phyloP scores from a whole-genome alignment of 768 basidiomycete species.

The Podaxis pistillaris region DNA sequence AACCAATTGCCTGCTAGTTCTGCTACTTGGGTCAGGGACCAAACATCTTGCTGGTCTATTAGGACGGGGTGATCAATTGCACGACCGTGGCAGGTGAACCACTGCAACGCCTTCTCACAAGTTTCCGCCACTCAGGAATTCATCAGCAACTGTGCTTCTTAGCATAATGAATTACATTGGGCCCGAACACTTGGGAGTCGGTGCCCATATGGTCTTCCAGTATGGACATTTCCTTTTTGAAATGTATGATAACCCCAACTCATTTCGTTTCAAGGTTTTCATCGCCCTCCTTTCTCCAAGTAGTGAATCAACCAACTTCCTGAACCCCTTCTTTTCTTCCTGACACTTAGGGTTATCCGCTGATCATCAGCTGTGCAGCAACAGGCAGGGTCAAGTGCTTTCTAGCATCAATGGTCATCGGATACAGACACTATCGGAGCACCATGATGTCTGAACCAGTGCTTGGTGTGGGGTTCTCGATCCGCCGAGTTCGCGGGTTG shows the following conservation, averaged over 20 bases:
- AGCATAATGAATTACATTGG: slow-evolving; percentile 18
- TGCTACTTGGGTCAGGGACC: slow-evolving; percentile 18
- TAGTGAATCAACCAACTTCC: not conserved
- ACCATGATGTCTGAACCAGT: not conserved
- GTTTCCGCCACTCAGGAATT: not conserved
- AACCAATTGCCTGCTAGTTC: slow-evolving; percentile 19
- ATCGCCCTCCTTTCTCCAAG: slow-evolving; percentile 14
- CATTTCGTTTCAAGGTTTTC: slow-evolving; percentile 1
- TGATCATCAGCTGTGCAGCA: slow-evolving; percentile 18
- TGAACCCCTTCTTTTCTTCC: not conserved
- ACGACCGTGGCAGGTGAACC: slow-evolving; percentile 10
- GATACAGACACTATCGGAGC: too few relatives aligned
- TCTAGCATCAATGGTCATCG: too few relatives aligned
- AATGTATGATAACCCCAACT: not conserved
- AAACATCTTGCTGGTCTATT: slow-evolving; percentile 2
- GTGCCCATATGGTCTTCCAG: slow-evolving; percentile 20
- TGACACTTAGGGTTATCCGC: slow-evolving; percentile 14
- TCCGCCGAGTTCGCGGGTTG: not conserved
- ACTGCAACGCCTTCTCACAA: slow-evolving; percentile 13
- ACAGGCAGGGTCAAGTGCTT: slow-evolving; percentile 4
- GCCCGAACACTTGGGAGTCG: slow-evolving; percentile 17
- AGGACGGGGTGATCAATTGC: not conserved
- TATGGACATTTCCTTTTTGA: slow-evolving; percentile 8
- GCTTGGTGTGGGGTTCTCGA: not conserved
- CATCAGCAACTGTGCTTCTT: slow-evolving; percentile 13